Evolutionary conservation across 257 asterid species (phyloP).

Genomic region (Nicotiana paniculata): DNA sequence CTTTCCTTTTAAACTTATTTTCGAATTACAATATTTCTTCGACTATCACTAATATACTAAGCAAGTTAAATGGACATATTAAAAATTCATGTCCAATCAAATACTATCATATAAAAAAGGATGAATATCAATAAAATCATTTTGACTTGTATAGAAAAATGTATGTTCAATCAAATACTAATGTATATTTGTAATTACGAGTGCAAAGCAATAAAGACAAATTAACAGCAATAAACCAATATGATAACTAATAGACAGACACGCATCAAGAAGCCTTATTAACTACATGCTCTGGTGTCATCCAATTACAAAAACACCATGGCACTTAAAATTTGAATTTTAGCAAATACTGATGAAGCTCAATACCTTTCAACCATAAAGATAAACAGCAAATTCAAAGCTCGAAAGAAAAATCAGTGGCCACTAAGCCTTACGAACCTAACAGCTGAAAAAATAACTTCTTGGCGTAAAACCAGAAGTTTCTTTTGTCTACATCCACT

Average conservation of each 20-base stretch:
- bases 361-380: background rate
- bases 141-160: background rate
- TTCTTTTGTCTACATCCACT: background rate
- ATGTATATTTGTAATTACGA: background rate
- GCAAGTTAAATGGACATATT: background rate
- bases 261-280: background rate
- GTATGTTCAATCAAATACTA: background rate
- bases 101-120: background rate
- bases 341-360: background rate
- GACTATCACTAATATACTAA: too few species aligned
- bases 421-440: background rate
- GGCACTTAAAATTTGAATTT: background rate
- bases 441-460: background rate
- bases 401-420: background rate
- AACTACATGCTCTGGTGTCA: background rate
- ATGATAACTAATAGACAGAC: background rate
- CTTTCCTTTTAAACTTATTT: background rate
- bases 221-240: background rate
- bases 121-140: background rate
- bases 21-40: too few species aligned
- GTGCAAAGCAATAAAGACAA: background rate
- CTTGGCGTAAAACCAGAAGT: background rate
- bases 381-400: background rate
- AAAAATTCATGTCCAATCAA: background rate
- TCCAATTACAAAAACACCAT: background rate